Evolutionary conservation across 148 eudicot species (phyloP).

Genomic region (Pouteria glomerata): DNA sequence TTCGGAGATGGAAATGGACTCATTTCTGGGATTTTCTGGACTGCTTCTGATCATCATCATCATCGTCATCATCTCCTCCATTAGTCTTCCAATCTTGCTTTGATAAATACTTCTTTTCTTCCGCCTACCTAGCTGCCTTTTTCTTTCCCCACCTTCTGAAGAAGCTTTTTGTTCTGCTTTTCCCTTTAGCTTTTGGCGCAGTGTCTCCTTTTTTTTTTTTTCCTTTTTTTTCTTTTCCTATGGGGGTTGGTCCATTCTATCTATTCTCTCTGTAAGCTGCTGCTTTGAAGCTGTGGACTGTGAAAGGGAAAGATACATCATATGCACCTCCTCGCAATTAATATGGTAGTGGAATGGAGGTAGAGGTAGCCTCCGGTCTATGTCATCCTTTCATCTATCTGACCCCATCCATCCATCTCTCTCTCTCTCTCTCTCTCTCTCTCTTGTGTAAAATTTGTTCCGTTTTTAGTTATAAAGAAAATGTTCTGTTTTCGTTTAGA

Average conservation of each 20-base stretch:
- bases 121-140: background rate
- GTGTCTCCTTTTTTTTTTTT: conserved; percentile 2
- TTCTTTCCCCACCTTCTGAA: background rate
- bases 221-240: no score
- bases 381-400: background rate
- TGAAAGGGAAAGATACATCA: conserved; percentile 19
- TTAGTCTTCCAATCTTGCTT: conserved; percentile 3
- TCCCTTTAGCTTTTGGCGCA: conserved; percentile 20
- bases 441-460: no score
- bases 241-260: conserved; percentile 31
- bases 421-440: background rate
- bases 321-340: conserved; percentile 13
- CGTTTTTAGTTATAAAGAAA: no score
- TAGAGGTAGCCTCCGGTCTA: conserved; percentile 1
- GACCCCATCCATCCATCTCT: no score
- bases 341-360: conserved; percentile 1
- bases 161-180: conserved; percentile 10
- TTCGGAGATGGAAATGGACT: conserved; percentile 23
- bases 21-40: conserved; percentile 21
- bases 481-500: no score
- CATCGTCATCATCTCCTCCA: conserved; percentile 35
- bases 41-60: conserved; percentile 24
- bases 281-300: conserved; percentile 17
- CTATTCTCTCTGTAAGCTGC: background rate
- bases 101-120: conserved; percentile 6